phyloP scores from a whole-genome alignment of 148 eudicot genomes.

The Simmondsia chinensis region DNA sequence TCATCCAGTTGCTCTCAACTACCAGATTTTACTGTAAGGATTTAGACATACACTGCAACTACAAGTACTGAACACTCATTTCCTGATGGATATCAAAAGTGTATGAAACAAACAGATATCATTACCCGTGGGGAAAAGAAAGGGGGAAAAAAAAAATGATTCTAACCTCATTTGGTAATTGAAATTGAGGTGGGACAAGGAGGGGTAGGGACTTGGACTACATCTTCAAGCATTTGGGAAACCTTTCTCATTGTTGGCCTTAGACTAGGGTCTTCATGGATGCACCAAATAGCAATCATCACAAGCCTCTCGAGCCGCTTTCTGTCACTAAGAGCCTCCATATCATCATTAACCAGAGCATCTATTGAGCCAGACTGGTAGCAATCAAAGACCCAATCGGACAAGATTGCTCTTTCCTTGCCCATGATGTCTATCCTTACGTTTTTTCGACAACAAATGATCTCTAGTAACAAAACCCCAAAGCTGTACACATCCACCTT shows the following conservation, averaged over 20 bases:
- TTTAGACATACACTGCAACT: no score
- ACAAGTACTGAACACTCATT: no score
- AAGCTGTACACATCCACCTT: slow-evolving; percentile 17
- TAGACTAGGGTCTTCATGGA: slow-evolving; percentile 11
- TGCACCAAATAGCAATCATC: slow-evolving; percentile 14
- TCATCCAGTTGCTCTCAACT: no score
- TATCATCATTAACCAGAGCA: slow-evolving; percentile 6
- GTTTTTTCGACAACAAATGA: slow-evolving; percentile 12
- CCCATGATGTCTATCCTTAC: background rate
- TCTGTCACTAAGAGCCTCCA: slow-evolving; percentile 6
- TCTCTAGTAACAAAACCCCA: slow-evolving; percentile 13
- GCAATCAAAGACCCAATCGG: slow-evolving; percentile 12
- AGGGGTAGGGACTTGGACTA: slow-evolving; percentile 6
- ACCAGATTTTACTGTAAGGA: no score
- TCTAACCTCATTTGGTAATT: no score
- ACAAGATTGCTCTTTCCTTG: slow-evolving; percentile 4
- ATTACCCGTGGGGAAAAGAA: no score
- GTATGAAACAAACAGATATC: no score
- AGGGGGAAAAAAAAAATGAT: no score
- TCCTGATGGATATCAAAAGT: no score
- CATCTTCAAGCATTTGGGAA: slow-evolving; percentile 18
- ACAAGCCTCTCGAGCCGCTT: slow-evolving; percentile 11
- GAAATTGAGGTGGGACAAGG: slow-evolving; percentile 1
- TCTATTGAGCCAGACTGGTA: background rate
- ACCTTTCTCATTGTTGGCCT: slow-evolving; percentile 15